Conservation (phyloP, 2,329 filamentous ascomycete genomes). For the Pleoardoris graminearum region DNA sequence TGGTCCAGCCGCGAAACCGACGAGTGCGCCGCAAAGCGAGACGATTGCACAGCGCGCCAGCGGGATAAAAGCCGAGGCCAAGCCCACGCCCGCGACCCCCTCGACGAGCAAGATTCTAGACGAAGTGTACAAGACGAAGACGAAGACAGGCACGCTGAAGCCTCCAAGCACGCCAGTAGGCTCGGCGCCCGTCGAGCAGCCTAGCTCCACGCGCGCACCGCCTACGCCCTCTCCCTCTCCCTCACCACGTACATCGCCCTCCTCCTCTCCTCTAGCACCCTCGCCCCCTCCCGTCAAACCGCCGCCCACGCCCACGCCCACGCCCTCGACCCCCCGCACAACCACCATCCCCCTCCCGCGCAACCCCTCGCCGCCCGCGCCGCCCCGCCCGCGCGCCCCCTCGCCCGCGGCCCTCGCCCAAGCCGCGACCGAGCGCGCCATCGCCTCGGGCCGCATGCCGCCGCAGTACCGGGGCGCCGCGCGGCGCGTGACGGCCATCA, state of each 20-base stretch:
- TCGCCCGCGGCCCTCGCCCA: not conserved
- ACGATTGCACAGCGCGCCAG: too few species aligned
- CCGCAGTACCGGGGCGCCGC: conserved; percentile 39
- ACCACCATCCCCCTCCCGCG: conserved; percentile 33
- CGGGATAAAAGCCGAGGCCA: too few species aligned
- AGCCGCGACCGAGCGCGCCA: conserved; percentile 12
- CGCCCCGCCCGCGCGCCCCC: conserved; percentile 7
- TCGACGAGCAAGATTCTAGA: conserved; percentile 41
- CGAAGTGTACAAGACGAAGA: conserved; percentile 30
- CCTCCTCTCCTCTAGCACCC: not conserved
- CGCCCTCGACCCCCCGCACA: conserved; percentile 3
- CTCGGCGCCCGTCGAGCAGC: not conserved
- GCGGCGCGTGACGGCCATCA: conserved; percentile 37
- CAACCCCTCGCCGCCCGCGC: conserved; percentile 10
- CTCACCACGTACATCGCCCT: too few species aligned
- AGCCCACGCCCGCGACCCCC: too few species aligned
- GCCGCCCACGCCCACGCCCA: not conserved
- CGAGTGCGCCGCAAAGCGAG: not conserved
- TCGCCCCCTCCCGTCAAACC: not conserved
- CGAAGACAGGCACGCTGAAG: conserved; percentile 28
- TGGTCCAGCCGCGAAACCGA: conserved; percentile 16
- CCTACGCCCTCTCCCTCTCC: conserved; percentile 2
- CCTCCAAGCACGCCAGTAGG: too few species aligned
- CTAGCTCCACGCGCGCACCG: not conserved
- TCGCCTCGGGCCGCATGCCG: conserved; percentile 27